These are phyloP conservation scores for Xylaria intraflava DNA, from an alignment of 495 filamentous ascomycete genomes.

Conservation along the genomic window DNA sequence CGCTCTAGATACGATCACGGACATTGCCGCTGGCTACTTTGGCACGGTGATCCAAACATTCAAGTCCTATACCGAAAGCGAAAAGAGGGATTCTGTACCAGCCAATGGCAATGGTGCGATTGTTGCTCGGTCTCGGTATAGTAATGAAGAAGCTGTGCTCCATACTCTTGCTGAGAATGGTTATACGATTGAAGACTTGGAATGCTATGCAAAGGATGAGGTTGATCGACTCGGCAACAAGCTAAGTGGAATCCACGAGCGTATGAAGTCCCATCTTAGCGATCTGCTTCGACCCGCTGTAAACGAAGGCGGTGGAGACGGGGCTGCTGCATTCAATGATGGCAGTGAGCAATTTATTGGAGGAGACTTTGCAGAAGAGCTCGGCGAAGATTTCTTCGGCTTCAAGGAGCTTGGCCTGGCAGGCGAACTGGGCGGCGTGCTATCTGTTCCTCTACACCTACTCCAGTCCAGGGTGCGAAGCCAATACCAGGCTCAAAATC, in stretches of 20 bases:
- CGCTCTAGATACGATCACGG: constrained; percentile 82
- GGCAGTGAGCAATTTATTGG: constrained; percentile 95
- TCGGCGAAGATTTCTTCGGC: constrained; percentile 97
- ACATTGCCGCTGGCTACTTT: constrained; percentile 86
- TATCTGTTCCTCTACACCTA: constrained; percentile 90
- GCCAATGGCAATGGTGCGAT: constrained; percentile 13
- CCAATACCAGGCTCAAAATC: constrained; percentile 69
- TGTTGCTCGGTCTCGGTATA: constrained; percentile 56
- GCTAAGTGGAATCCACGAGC: constrained; percentile 77
- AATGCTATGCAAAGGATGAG: constrained; percentile 89
- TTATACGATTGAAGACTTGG: constrained; percentile 70
- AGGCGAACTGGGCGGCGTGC: constrained; percentile 74
- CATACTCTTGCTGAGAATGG: constrained; percentile 80
- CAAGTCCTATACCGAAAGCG: constrained; percentile 73
- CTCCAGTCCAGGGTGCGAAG: constrained; percentile 84
- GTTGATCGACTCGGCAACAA: constrained; percentile 84
- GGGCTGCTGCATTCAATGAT: constrained; percentile 85
- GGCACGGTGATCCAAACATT: constrained; percentile 71
- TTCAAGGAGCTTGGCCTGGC: constrained; percentile 94
- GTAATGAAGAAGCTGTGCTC: constrained; percentile 73
- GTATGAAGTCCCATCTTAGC: constrained; percentile 81
- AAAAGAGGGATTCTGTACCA: constrained; percentile 51
- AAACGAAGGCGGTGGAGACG: constrained; percentile 70
- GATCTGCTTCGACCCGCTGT: constrained; percentile 90
- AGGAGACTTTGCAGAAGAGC: constrained; percentile 94